Conservation (phyloP, 2,329 filamentous ascomycete species). For the Hymenotorrendiella dingleyae region DNA sequence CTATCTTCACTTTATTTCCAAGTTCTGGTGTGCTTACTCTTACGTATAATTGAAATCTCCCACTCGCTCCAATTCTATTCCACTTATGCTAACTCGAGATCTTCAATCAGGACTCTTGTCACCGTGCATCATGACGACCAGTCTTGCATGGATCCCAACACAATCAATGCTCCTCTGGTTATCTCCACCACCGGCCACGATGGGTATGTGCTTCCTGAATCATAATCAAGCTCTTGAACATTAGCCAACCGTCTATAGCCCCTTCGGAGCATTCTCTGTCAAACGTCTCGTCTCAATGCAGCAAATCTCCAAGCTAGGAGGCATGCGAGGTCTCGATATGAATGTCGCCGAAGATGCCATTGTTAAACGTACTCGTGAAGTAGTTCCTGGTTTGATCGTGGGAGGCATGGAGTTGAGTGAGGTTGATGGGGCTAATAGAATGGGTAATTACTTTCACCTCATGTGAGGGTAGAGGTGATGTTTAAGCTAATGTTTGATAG, state of each 20-base stretch:
- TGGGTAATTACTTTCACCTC: conserved; percentile 71
- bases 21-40: no score
- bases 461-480: no score
- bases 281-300: conserved; percentile 90
- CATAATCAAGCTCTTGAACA: no score
- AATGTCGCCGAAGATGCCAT: conserved; percentile 87
- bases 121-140: conserved; percentile 84
- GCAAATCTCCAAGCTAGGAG: conserved; percentile 73
- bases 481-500: conserved; percentile 20
- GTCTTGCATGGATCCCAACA: conserved; percentile 96
- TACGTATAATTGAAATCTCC: no score
- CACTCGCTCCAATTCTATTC: no score
- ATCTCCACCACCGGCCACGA: conserved; percentile 91
- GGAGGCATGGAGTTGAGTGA: conserved; percentile 92
- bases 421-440: conserved; percentile 84
- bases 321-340: conserved; percentile 94
- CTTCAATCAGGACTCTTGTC: no score
- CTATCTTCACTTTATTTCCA: no score
- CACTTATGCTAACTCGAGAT: no score
- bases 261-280: conserved; percentile 85
- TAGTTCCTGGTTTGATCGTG: conserved; percentile 83
- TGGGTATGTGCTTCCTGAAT: no score
- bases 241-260: no score
- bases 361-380: conserved; percentile 83
- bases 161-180: conserved; percentile 84